Percentiles rank a stretch among this genome's conserved stretches.
These are phyloP conservation scores for Blastobotrys chiropterorum DNA, from an alignment of 805 yeast species.

Conservation along the genomic window DNA sequence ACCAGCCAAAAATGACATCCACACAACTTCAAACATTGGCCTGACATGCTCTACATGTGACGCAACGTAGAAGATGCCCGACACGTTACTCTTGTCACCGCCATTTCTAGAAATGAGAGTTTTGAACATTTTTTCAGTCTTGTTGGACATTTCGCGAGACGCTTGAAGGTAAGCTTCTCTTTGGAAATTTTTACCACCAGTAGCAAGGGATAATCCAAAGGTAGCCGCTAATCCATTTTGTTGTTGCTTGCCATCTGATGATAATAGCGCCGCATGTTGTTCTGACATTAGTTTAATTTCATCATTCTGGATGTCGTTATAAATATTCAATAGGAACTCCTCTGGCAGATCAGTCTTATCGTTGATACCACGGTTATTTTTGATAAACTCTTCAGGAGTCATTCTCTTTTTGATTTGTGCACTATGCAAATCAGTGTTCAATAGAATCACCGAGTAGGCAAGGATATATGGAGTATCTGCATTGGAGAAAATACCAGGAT, in stretches of 20 bases:
- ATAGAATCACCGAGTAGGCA: constrained; percentile 85
- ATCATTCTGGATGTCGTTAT: constrained; percentile 68
- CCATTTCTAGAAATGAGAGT: constrained; percentile 40
- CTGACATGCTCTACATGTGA: constrained; percentile 83
- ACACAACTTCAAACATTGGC: constrained; percentile 86
- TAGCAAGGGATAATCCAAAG: constrained; percentile 41
- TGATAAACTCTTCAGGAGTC: constrained; percentile 81
- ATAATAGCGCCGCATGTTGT: constrained; percentile 82
- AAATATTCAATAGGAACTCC: constrained; percentile 63
- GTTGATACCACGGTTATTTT: constrained; percentile 86
- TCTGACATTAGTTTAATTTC: constrained; percentile 91
- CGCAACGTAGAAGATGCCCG: constrained; percentile 65
- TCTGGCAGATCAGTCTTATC: constrained; percentile 80
- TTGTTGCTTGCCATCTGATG: constrained; percentile 42
- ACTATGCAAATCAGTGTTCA: constrained; percentile 92
- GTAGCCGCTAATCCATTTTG: constrained; percentile 26
- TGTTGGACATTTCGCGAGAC: constrained; percentile 82
- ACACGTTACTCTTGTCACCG: constrained; percentile 21
- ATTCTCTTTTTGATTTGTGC: constrained; percentile 78
- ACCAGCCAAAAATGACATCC: constrained; percentile 98
- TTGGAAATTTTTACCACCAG: constrained; percentile 52
- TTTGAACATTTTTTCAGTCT: constrained; percentile 79
- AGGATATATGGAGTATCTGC: constrained; percentile 93
- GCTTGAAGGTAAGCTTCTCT: constrained; percentile 88
- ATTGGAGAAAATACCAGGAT: constrained; percentile 79